Evolutionary conservation across 257 asterid species (phyloP), one percentile per base, ranked within the genome.

Genomic region (Solanum bulbocastanum): DNA sequence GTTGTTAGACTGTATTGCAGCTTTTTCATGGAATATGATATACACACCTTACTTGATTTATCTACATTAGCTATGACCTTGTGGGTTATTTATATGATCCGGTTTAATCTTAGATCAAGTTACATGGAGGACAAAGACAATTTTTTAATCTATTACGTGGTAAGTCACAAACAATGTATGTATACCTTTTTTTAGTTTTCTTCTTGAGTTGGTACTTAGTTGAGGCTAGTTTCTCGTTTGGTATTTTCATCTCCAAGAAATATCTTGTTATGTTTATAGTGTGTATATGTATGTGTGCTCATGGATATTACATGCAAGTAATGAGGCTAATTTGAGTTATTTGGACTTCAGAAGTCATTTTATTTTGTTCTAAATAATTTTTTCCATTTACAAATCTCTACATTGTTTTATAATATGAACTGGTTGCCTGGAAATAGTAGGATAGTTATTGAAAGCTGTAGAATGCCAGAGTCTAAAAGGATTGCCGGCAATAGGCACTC

Each of bases 81-180:
- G 90, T 94, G 98, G 98, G 98, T 94, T 88, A 91, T 94, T 91
- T 94, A 93, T 88, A 93, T 90, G 94, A 94, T 93, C 79, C 96
- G 95, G 40, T 91, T 92, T 88, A 92, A 90, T 25, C 92, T 94
- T 87, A 91, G 83, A 85, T 93, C 98, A 58, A 93, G 96, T 90
- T 94, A 93, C 88, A 94, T 93, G 98, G 96, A 93, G 92, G 94
- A 94, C 86, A 94, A 92, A 86, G 96, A 94, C 93, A 94, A 91
- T 86, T 90, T 94, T 87, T 88, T 94, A 44, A 42, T 90, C 49
- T 93, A 94, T 88, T 93, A 90, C 88, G 95, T 94, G 95, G 98
- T 94, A 88, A 92, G 95, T 88, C 84, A 83, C 89, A 56, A 52
- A 60, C 52, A 33, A 25, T 58, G 10, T 33, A 40, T n/a, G 16